Percentiles rank a stretch among this genome's conserved stretches.
Conservation (phyloP, 73 alveolate species). For the Effrenium voratum region DNA sequence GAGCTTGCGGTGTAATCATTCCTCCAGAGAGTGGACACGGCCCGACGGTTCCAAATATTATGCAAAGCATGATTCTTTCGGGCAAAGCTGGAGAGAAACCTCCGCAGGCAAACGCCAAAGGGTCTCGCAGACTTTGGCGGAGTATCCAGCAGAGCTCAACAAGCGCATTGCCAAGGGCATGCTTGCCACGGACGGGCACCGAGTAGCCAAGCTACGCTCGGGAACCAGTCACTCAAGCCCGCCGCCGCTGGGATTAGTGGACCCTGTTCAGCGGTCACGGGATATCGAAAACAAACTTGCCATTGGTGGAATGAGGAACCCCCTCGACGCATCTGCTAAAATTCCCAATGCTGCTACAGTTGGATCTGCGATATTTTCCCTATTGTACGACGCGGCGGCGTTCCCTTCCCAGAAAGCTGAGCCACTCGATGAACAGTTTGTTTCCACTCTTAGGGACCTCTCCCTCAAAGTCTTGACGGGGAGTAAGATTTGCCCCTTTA, state of each 20-base stretch:
- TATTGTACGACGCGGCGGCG: neutral
- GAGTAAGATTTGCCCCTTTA: neutral
- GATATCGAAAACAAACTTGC: neutral
- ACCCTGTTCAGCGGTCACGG: neutral
- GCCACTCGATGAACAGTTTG: neutral
- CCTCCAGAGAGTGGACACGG: too few relatives aligned
- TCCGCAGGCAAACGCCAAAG: neutral
- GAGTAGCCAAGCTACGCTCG: neutral
- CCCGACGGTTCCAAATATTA: neutral
- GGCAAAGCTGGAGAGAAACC: neutral
- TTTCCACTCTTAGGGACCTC: neutral
- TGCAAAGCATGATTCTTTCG: neutral
- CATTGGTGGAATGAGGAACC: neutral
- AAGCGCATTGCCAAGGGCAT: neutral
- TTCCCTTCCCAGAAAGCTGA: neutral
- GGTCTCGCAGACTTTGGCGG: slow-evolving; percentile 7
- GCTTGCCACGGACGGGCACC: neutral
- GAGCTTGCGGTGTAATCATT: neutral
- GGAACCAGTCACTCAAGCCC: neutral
- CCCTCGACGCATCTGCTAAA: neutral
- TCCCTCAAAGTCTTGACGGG: too few relatives aligned
- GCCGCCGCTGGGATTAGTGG: neutral
- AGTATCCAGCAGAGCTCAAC: neutral
- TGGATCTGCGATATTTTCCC: neutral
- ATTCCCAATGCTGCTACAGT: neutral